Percentiles rank a stretch among this genome's conserved stretches.
Evolutionary conservation across 805 yeast genomes (phyloP).

Genomic region (Schwanniomyces sp.): DNA sequence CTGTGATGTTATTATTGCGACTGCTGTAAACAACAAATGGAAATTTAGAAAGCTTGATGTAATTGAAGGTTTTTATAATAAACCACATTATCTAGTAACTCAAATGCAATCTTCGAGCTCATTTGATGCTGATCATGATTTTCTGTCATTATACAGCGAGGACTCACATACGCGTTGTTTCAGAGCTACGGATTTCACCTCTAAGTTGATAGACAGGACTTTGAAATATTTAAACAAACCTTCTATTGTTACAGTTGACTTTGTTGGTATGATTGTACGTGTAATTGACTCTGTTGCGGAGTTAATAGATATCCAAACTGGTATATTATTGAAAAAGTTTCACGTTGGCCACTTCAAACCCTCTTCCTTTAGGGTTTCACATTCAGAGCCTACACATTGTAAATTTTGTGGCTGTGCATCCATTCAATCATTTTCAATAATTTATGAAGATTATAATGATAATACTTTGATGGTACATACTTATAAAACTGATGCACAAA

Average conservation of each 20-base stretch:
- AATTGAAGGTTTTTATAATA: conserved; percentile 47
- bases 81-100: conserved; percentile 10
- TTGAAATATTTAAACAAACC: conserved; percentile 25
- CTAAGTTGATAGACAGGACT: not conserved
- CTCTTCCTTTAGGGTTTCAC: conserved; percentile 65
- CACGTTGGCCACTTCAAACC: conserved; percentile 62
- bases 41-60: conserved; percentile 51
- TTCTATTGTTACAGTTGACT: conserved; percentile 57
- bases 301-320: conserved; percentile 75
- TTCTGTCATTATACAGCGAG: conserved; percentile 6
- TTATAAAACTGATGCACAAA: conserved; percentile 60
- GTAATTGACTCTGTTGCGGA: conserved; percentile 60
- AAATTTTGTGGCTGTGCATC: conserved; percentile 90
- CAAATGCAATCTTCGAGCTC: conserved; percentile 7
- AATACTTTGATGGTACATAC: conserved; percentile 70
- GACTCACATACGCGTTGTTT: not conserved
- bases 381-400: conserved; percentile 85
- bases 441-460: conserved; percentile 62
- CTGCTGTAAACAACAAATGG: conserved; percentile 69
- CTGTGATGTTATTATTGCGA: conserved; percentile 58
- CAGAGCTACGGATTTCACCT: not conserved
- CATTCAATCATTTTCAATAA: conserved; percentile 66
- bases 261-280: conserved; percentile 72
- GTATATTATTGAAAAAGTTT: conserved; percentile 63
- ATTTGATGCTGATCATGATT: conserved; percentile 14